phyloP scores from a whole-genome alignment of 345 rosid genomes.

The Citropsis articulata region DNA sequence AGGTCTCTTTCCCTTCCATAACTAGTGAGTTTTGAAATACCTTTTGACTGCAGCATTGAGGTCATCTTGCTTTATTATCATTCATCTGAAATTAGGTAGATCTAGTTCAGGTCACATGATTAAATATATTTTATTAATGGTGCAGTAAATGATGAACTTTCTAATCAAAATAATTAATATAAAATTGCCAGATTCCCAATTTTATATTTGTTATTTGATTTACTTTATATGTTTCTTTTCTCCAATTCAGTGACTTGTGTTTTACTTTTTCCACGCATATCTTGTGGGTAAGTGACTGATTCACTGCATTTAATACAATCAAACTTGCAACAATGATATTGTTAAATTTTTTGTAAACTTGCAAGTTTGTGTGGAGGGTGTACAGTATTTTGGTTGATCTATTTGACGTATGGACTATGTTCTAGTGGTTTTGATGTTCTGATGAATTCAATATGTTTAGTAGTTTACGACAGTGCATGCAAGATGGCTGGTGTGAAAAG shows the following conservation, averaged over 20 bases:
- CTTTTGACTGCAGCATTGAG: background rate
- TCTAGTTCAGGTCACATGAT: background rate
- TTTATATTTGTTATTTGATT: background rate
- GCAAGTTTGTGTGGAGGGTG: background rate
- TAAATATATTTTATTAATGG: background rate
- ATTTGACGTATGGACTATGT: constrained; percentile 13
- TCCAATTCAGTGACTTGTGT: background rate
- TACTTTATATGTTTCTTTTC: background rate
- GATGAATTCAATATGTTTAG: constrained; percentile 61
- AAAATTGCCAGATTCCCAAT: background rate
- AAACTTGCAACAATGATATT: background rate
- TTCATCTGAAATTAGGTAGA: background rate
- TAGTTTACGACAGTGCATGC: constrained; percentile 68
- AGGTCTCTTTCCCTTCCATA: background rate
- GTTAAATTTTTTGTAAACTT: background rate
- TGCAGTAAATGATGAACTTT: background rate
- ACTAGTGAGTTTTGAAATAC: background rate
- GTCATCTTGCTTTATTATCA: background rate
- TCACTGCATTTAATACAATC: background rate
- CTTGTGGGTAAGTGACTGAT: background rate
- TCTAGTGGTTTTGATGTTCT: constrained; percentile 29
- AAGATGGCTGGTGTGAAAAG: constrained; percentile 98
- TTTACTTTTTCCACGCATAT: constrained; percentile 8
- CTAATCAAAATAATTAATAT: background rate
- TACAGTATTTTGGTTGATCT: constrained; percentile 3